Evolutionary conservation across 306 rosid species (phyloP).

Genomic region (Mimosa bimucronata): DNA sequence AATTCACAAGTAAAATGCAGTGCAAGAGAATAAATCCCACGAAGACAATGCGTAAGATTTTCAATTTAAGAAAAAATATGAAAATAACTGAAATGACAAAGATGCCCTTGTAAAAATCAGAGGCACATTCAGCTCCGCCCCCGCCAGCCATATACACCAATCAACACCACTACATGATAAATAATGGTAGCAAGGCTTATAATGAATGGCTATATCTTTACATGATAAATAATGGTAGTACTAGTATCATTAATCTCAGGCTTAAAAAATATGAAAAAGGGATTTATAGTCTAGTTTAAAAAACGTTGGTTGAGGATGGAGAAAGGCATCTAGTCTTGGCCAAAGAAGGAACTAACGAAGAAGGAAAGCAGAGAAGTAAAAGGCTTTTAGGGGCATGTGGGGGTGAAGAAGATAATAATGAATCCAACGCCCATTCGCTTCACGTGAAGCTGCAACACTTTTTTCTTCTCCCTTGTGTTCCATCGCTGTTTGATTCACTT

Average conservation of each 20-base stretch:
- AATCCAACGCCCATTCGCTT: neutral
- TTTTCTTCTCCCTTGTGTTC: neutral
- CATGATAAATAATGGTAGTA: no score
- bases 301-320: neutral
- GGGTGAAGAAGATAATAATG: neutral
- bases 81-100: neutral
- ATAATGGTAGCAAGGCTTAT: no score
- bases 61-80: neutral
- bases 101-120: neutral
- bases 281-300: no score
- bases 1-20: neutral
- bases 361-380: neutral
- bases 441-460: constrained; percentile 2
- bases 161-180: neutral
- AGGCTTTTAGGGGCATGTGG: neutral
- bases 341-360: neutral
- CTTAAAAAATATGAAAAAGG: no score
- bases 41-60: neutral
- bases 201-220: neutral
- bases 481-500: neutral
- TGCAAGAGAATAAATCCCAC: neutral
- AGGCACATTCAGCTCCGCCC: neutral
- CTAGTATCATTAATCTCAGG: no score
- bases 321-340: neutral
- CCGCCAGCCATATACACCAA: neutral